These are phyloP conservation scores for Cyberlindnera misumaiensis DNA, from an alignment of 805 yeast species.

Conservation along the genomic window DNA sequence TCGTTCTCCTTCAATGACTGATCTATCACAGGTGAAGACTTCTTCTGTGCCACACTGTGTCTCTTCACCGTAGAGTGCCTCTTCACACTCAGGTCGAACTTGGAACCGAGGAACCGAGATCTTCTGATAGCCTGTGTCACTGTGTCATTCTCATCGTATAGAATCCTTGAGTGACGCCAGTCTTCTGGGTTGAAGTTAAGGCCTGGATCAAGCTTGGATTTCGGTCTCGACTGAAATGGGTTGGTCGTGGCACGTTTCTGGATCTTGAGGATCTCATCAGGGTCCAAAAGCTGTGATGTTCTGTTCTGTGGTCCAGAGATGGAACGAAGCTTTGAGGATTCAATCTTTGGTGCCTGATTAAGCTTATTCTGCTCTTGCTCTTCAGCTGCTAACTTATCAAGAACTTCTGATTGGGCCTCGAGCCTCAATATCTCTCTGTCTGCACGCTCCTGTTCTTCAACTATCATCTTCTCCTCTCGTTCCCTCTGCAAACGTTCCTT, in stretches of 20 bases:
- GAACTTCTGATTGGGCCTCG: constrained; percentile 3
- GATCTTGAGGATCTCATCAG: constrained; percentile 23
- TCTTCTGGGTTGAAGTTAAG: constrained; percentile 22
- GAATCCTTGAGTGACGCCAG: constrained; percentile 13
- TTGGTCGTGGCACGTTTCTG: constrained; percentile 31
- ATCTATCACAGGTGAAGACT: neutral
- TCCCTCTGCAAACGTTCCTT: constrained; percentile 11
- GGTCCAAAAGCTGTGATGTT: constrained; percentile 18
- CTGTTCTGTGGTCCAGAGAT: constrained; percentile 29
- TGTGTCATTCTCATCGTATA: constrained; percentile 20
- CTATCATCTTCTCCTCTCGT: constrained; percentile 8
- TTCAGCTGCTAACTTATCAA: constrained; percentile 11
- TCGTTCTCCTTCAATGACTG: constrained; percentile 3
- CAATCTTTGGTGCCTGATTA: constrained; percentile 10
- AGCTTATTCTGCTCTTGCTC: constrained; percentile 15
- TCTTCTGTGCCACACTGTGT: constrained; percentile 3
- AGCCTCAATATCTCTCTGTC: constrained; percentile 19
- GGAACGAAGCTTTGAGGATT: constrained; percentile 26
- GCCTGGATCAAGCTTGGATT: constrained; percentile 38
- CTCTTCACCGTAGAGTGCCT: constrained; percentile 12
- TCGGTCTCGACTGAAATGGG: constrained; percentile 35
- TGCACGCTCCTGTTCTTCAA: constrained; percentile 16
- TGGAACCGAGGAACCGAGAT: constrained; percentile 37
- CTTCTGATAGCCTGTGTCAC: constrained; percentile 37
- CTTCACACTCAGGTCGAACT: constrained; percentile 30